A percentile compares a stretch with the other conserved stretches of the same genome.
phyloP scores from a whole-genome alignment of 1,284 basidiomycete genomes.

The Leccinum griseonigrum region DNA sequence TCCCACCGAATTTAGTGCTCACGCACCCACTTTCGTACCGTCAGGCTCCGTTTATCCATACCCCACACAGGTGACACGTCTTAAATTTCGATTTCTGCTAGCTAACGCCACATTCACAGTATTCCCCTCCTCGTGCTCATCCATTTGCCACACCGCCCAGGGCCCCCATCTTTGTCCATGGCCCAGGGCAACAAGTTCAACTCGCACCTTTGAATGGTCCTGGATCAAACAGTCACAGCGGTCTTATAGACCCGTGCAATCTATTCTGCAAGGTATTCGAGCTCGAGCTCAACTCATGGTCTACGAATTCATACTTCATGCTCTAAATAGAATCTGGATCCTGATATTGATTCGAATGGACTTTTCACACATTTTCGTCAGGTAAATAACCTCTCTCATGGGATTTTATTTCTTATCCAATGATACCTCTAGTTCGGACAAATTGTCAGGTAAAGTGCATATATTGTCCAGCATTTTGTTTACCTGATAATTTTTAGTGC shows the following conservation, averaged over 20 bases:
- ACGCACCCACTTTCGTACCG: slow-evolving; percentile 73
- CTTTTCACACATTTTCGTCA: slow-evolving; percentile 79
- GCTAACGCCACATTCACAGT: slow-evolving; percentile 35
- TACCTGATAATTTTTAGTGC: slow-evolving; percentile 51
- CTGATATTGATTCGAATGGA: slow-evolving; percentile 79
- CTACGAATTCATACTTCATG: slow-evolving; percentile 9
- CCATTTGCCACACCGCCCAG: slow-evolving; percentile 38
- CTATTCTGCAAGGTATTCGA: slow-evolving; percentile 78
- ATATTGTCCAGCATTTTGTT: neutral
- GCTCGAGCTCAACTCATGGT: neutral
- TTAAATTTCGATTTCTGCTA: neutral
- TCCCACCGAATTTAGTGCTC: slow-evolving; percentile 64
- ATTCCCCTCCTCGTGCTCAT: slow-evolving; percentile 57
- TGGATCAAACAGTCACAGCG: slow-evolving; percentile 76
- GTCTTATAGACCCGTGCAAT: slow-evolving; percentile 89
- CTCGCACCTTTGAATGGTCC: slow-evolving; percentile 70
- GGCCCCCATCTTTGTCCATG: slow-evolving; percentile 64
- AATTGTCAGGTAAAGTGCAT: slow-evolving; percentile 68
- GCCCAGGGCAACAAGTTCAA: slow-evolving; percentile 88
- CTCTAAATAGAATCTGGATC: slow-evolving; percentile 72
- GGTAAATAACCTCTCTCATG: slow-evolving; percentile 41
- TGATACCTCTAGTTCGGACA: slow-evolving; percentile 61
- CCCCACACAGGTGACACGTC: slow-evolving; percentile 44
- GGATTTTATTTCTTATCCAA: slow-evolving; percentile 15
- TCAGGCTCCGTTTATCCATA: slow-evolving; percentile 56